Base-by-base conservation (phyloP, 2,329 filamentous ascomycete species). In the Aspergillus tanneri region DNA sequence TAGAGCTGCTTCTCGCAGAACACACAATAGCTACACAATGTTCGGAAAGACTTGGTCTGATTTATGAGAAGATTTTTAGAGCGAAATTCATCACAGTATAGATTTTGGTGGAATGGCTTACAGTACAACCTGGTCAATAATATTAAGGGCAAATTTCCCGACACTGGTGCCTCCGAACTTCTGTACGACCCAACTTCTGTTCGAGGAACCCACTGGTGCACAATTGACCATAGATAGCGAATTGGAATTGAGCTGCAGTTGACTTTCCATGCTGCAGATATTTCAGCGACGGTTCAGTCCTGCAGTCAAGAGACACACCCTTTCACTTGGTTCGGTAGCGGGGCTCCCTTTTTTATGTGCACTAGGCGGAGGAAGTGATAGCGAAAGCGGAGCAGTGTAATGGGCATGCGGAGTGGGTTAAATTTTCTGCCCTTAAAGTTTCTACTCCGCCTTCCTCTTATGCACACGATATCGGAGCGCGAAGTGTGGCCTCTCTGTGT, bases 111-210 rank as follows among this genome's bases (percentile, higher is more conserved):
- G 18, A 19, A 24, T 21, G 24, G 21, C 71, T 67, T 71, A 82
- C 78, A 75, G 74, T 57, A 91, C 81, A 65, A 92, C 89, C 61
- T 87, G 80, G 58, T 83, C 78, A 22, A 85, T 83, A 61, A 88
- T 86, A 67, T 86, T 86, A 59, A 82, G 80, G 43, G 91, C 86
- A 63, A 95, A 96, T 73, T 97, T 97, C 61, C 92, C 93, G 43
- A 97, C 88, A 66, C 89, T 95, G 43, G 92, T 99, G 43, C 92
- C 92, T 54, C 91, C 91, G 70, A 95, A 96, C 72, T 96, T 96
- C 70, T 96, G 90, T 42, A 96, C 87, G 23, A 95, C 79, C 91
- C 90, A 96, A 55, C 76, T 74, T 54, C 65, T 63, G 42, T 59
- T 56, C 12, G 53, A 39, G 9, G 51, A 52, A 53, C 55, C 50